Evolutionary conservation across 192 early-diverging fungal genomes (phyloP).

Genomic region (Ambispora gerdemannii): DNA sequence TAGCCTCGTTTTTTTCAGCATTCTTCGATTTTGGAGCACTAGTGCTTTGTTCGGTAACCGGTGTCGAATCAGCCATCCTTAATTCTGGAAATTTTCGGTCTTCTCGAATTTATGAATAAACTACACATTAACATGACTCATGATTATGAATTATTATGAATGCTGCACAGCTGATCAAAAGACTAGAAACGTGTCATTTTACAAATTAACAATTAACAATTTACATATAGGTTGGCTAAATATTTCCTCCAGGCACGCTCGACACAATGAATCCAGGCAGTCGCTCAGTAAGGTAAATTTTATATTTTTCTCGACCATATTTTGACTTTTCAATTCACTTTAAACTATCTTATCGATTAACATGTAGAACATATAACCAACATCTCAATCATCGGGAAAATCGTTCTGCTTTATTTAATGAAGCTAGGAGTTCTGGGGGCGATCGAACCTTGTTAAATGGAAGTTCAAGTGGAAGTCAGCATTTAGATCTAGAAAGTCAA

Average conservation of each 20-base stretch:
- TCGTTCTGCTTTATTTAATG: background rate
- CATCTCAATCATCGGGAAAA: slow-evolving; percentile 2
- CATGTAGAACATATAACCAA: background rate
- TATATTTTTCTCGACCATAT: background rate
- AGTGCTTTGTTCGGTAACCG: background rate
- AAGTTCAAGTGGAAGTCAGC: background rate
- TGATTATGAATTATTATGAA: background rate
- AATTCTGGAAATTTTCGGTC: background rate
- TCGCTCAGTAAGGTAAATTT: background rate
- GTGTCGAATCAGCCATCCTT: background rate
- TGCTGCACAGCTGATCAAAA: no score
- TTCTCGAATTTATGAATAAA: background rate
- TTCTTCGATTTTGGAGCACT: slow-evolving; percentile 64
- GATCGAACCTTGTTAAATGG: background rate
- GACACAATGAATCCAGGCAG: background rate
- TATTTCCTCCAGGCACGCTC: background rate
- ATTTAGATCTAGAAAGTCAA: slow-evolving; percentile 30
- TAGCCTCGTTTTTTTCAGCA: slow-evolving; percentile 87
- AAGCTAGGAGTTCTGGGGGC: background rate
- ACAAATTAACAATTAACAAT: background rate
- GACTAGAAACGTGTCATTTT: no score
- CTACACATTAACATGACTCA: background rate
- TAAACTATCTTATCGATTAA: background rate
- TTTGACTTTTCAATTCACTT: background rate
- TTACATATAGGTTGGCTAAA: background rate